Evolutionary conservation across 2,329 filamentous ascomycete species (phyloP), one percentile per base, ranked within the genome.

Genomic region (Chalara sp.): DNA sequence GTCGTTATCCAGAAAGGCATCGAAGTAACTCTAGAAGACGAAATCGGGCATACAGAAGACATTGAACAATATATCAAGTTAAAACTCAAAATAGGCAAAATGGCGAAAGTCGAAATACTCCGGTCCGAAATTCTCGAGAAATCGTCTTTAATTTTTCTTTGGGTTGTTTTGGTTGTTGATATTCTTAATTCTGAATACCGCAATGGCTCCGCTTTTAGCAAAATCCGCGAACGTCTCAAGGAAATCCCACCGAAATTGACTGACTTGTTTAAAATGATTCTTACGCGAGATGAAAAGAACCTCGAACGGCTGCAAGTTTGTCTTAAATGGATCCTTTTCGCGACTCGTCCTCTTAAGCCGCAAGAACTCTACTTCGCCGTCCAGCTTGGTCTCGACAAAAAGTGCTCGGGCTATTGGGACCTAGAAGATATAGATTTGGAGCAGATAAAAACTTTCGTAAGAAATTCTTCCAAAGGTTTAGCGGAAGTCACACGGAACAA

Each of bases 311-410:
- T 81, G 0, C 49, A 70, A 0, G 54, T 77, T 0, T 79, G 72
- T 32, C 53, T 83, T 0, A 70, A 75, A 21, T 83, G 74, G 74
- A 65, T 84, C 0, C 64, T 83, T 0, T 81, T 71, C 29, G 68
- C 79, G 11, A 49, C 28, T 47, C 52, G 54, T 44, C 56, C 57
- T 44, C 43, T 58, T n/a, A 58, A 58, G 28, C 57, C 49, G n/a
- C 48, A 54, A 12, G 58, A 59, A 29, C 52, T 60, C 29, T 61
- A 61, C 32, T 59, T 56, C 29, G 57, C 59, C 12, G 46, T 59
- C 32, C 46, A 54, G 44, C 37, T 57, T 48, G 13, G 44, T 40
- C 41, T 61, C 3, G 47, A 56, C 12, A 50, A 51, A 50, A 39
- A 51, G 4, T 49, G 30, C 47, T 56, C 49, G 1, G 40, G 44